Percentiles rank a stretch among this genome's conserved stretches.
These are phyloP conservation scores for Bruguiera hainesii DNA, from an alignment of 441 rosid genomes.

Conservation along the genomic window DNA sequence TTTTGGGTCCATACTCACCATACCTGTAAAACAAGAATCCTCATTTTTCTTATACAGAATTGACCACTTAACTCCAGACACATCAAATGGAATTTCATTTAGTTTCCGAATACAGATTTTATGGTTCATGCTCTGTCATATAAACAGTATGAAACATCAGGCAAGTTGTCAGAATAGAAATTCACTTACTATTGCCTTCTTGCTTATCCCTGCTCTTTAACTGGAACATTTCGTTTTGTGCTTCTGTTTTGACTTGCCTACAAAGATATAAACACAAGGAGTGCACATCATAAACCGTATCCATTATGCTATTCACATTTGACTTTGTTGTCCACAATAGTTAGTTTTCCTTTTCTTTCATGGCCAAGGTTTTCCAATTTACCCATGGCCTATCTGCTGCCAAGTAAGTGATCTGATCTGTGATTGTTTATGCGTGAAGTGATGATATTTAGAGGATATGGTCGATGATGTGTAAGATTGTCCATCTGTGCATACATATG, in stretches of 20 bases:
- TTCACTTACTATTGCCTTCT: slow-evolving; percentile 12
- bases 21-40: too few relatives aligned
- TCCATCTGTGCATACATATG: not conserved
- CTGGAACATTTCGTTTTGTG: slow-evolving; percentile 45
- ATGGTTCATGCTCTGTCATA: not conserved
- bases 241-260: slow-evolving; percentile 68
- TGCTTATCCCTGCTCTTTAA: slow-evolving; percentile 22
- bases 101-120: slow-evolving; percentile 2
- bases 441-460: not conserved
- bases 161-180: slow-evolving; percentile 7
- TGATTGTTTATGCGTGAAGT: too few relatives aligned
- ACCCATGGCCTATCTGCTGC: too few relatives aligned
- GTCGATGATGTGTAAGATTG: not conserved
- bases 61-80: not conserved
- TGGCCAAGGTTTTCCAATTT: too few relatives aligned
- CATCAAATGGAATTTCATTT: slow-evolving; percentile 1
- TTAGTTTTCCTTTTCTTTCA: too few relatives aligned
- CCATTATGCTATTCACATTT: too few relatives aligned
- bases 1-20: too few relatives aligned
- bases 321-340: too few relatives aligned
- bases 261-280: slow-evolving; percentile 21
- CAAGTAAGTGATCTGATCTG: too few relatives aligned
- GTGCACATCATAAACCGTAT: not conserved
- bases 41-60: too few relatives aligned
- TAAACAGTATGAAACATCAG: slow-evolving; percentile 7